These are phyloP conservation scores for Delphinella strobiligena DNA, from an alignment of 2,329 filamentous ascomycete species.

Conservation along the genomic window DNA sequence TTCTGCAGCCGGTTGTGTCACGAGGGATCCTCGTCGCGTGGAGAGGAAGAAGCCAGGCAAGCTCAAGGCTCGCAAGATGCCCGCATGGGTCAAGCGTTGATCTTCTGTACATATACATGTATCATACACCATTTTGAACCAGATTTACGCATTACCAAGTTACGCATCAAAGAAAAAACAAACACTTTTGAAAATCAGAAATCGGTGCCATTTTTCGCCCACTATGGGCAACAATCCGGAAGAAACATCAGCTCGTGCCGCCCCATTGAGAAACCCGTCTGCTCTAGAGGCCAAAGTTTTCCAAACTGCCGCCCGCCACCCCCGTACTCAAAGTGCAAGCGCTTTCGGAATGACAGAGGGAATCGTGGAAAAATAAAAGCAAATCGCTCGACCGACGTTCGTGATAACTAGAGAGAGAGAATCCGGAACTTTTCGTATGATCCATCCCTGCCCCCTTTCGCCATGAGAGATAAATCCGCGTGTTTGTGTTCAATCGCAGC, in stretches of 20 bases:
- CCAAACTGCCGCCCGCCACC: not conserved
- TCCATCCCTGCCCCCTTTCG: not conserved
- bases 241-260: not conserved
- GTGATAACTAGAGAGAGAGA: not conserved
- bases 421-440: not conserved
- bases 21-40: constrained; percentile 79
- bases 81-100: constrained; percentile 85
- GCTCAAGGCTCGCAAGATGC: constrained; percentile 95
- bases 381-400: not conserved
- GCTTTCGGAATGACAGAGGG: too few species aligned
- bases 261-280: not conserved
- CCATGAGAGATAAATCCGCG: not conserved
- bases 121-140: too few species aligned
- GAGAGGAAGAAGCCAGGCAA: constrained; percentile 98
- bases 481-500: not conserved
- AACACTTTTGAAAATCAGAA: not conserved
- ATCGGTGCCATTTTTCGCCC: not conserved
- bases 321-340: not conserved
- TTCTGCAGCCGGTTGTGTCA: constrained; percentile 71
- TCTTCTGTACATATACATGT: constrained; percentile 1
- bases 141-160: too few species aligned
- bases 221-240: not conserved
- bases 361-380: too few species aligned
- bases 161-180: too few species aligned
- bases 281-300: not conserved